phyloP scores from a whole-genome alignment of 306 rosid genomes.

The Hippophae gyantsensis region DNA sequence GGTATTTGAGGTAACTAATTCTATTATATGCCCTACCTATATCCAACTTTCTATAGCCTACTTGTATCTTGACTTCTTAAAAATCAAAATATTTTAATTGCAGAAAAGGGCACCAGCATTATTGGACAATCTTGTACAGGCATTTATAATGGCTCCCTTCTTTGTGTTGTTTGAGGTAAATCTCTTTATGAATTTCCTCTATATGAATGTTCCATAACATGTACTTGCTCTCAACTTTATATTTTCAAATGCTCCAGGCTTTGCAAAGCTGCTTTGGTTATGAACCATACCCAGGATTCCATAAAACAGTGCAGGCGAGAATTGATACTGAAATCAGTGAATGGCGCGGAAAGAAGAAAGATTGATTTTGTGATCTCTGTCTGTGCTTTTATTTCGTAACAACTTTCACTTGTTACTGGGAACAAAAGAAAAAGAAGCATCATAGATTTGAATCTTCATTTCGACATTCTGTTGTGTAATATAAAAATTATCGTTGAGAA shows the following conservation, averaged over 20 bases:
- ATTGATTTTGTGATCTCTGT: neutral
- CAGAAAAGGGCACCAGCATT: conserved; percentile 93
- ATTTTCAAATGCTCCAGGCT: conserved; percentile 21
- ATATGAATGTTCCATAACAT: neutral
- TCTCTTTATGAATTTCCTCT: neutral
- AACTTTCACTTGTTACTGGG: no score
- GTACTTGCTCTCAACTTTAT: neutral
- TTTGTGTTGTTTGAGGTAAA: conserved; percentile 69
- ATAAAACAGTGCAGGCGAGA: conserved; percentile 45
- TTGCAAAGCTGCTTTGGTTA: conserved; percentile 50
- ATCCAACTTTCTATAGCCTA: no score
- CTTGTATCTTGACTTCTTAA: no score
- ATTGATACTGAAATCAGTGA: conserved; percentile 44
- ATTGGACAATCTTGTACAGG: conserved; percentile 76
- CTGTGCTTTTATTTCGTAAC: no score
- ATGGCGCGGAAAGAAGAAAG: conserved; percentile 54
- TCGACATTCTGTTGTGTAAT: no score
- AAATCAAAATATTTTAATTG: neutral
- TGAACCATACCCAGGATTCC: conserved; percentile 79
- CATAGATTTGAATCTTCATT: no score
- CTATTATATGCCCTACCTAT: neutral
- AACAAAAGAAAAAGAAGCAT: no score
- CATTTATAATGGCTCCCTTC: conserved; percentile 83
- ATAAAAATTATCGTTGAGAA: no score
- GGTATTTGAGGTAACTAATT: conserved; percentile 62